Evolutionary conservation across 257 asterid species (phyloP), one percentile per base, ranked within the genome.

Genomic region (Orobanche coerulescens): DNA sequence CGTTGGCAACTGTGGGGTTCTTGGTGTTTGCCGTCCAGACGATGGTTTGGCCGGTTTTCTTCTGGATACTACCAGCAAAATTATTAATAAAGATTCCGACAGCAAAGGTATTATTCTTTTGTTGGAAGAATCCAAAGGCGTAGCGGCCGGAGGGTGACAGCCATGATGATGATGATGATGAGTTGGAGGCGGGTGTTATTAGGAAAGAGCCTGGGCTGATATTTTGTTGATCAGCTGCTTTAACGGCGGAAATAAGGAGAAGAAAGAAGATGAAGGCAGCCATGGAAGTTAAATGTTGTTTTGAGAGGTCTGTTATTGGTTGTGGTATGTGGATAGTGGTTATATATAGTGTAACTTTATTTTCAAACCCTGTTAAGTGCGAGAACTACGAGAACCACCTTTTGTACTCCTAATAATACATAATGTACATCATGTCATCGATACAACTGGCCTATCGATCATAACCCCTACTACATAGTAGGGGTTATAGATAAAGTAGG

Each of bases 181-280:
- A 39, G 58, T 55, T 75, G 12, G 69, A 4, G 18, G 28, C 42
- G 63, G 85, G 85, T 16, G 74, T 72, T 43, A 83, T 72, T 43
- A 83, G 64, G 18, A 80, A 74, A 44, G 82, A 72, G 58, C 82
- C 83, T 16, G 24, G 47, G 67, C 5, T 68, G 24, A 80, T 80
- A 46, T 69, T 56, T 59, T 15, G 64, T 63, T 77, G 82, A 24
- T 81, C 72, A 65, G 65, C 50, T 67, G 42, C 61, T 36, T 18
- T 60, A 20, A 58, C 49, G 31, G 70, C 55, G 24, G 34, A 56
- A 5, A 77, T 46, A 47, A 74, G 12, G 16, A 68, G 42, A 40
- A 68, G 12, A 20, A 65, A 49, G 51, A 56, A 43, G 57, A 56
- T 2, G 16, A 58, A 39, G 36, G 12, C 52, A 39, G 68, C 70